Base-by-base conservation (phyloP, 2,329 filamentous ascomycete genomes). In the Oidium heveae region DNA sequence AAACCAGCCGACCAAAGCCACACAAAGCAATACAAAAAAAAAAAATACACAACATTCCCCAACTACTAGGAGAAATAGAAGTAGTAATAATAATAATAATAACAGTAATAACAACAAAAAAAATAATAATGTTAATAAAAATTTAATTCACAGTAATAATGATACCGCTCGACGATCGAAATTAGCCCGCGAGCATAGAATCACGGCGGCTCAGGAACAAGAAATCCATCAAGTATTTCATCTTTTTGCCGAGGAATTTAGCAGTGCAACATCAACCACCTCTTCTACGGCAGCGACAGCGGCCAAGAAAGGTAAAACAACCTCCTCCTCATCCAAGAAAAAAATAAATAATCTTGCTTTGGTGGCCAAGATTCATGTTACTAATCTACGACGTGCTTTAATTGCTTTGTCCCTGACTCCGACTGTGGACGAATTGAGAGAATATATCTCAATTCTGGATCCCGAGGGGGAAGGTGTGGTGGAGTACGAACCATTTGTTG, bases 161-260 rank as follows among this genome's bases (percentile, higher is more conserved):
- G n/a, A n/a, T 28, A 15, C 39, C 39, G 18, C 52, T 55, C 82
- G 84, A 58, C 79, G 79, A 63, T 94, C 88, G 56, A 93, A 87
- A 67, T 84, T 95, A 62, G 89, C 89, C 33, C 89, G 88, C 69
- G 86, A 94, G 65, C 80, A 95, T 74, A 82, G 87, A 66, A 79
- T 96, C 64, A 82, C 79, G 15, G 82, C 80, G 43, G 78, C 82
- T 59, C 83, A 95, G 68, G 89, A 96, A 69, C 75, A 76, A 61
- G 87, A 95, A 69, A 94, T 98, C 64, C 80, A 79, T 63, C 88
- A 95, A 67, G 88, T 88, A 15, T 96, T 91, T 67, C 73, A 76
- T 22, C 74, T 96, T 8, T 98, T 96, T 66, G 71, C 80, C 1
- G 74, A 82, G 24, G 24, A 28, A 28, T 3, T 3, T 6, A 28